phyloP scores from a whole-genome alignment of 2,329 filamentous ascomycete species.

The Ophiocordyceps unilateralis region DNA sequence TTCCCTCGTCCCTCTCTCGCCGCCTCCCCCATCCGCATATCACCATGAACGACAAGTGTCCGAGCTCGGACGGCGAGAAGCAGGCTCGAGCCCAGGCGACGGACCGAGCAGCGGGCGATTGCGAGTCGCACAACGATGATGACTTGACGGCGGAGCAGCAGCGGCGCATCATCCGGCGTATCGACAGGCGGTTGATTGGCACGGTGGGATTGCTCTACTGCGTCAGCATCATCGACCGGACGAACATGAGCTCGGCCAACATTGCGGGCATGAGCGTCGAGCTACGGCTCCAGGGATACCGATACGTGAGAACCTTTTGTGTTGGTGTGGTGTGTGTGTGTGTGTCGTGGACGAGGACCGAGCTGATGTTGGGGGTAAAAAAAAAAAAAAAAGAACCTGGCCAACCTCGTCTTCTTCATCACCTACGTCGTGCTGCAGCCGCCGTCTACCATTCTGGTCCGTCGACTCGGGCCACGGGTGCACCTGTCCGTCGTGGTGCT shows the following conservation, averaged over 20 bases:
- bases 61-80: too few relatives aligned
- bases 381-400: slow-evolving; percentile 29
- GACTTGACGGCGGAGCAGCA: slow-evolving; percentile 43
- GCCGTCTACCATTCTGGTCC: slow-evolving; percentile 50
- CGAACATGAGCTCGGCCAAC: slow-evolving; percentile 55
- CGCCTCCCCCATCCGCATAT: too few relatives aligned
- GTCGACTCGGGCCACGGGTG: slow-evolving; percentile 44
- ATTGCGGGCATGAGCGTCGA: slow-evolving; percentile 47
- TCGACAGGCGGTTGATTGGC: slow-evolving; percentile 49
- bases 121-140: slow-evolving; percentile 11
- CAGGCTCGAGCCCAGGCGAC: not conserved
- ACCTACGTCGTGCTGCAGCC: slow-evolving; percentile 57
- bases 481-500: slow-evolving; percentile 37
- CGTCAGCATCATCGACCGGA: slow-evolving; percentile 61
- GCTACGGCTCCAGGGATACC: slow-evolving; percentile 25
- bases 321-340: not conserved
- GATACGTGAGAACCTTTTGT: slow-evolving; percentile 20
- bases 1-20: too few relatives aligned
- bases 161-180: slow-evolving; percentile 46
- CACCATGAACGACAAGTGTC: too few relatives aligned
- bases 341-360: too few relatives aligned
- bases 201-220: slow-evolving; percentile 54
- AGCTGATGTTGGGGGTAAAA: too few relatives aligned
- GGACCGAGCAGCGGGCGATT: not conserved
- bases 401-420: slow-evolving; percentile 58